Evolutionary conservation across 371 early-diverging fungal genomes (phyloP).

Genomic region (Rhizopus stolonifer): DNA sequence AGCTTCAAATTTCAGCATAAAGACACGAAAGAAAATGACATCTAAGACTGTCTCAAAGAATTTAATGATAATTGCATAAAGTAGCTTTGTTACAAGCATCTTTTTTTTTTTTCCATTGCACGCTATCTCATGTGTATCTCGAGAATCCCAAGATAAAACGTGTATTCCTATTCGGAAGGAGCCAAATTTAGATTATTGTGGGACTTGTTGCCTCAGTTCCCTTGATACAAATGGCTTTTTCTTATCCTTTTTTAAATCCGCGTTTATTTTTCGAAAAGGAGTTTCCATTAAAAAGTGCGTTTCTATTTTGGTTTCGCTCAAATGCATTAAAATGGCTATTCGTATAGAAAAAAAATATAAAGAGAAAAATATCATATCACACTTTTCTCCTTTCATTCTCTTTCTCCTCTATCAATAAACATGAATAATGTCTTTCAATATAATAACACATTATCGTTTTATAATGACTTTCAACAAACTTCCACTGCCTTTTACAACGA

Average conservation of each 20-base stretch:
- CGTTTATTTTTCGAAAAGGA: not conserved
- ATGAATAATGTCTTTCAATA: not conserved
- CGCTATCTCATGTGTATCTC: not conserved
- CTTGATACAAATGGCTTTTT: not conserved
- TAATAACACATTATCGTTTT: not conserved
- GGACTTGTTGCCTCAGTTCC: constrained; percentile 1
- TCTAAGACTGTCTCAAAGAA: too few relatives aligned
- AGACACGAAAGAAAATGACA: too few relatives aligned
- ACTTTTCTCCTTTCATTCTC: not conserved
- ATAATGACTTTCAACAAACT: not conserved
- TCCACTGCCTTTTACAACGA: not conserved
- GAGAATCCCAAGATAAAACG: not conserved
- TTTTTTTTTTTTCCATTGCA: too few relatives aligned
- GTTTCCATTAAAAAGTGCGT: not conserved
- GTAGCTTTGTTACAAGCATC: too few relatives aligned
- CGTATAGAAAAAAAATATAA: not conserved
- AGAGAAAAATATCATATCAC: not conserved
- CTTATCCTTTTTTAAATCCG: not conserved
- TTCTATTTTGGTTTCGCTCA: constrained; percentile 1
- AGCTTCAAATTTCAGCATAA: too few relatives aligned
- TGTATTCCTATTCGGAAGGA: not conserved
- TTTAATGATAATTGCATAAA: too few relatives aligned
- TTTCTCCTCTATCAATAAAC: not conserved
- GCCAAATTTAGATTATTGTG: not conserved
- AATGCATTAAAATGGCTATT: not conserved